Base-by-base conservation (phyloP, 805 yeast species). In the Yarrowia porcina region DNA sequence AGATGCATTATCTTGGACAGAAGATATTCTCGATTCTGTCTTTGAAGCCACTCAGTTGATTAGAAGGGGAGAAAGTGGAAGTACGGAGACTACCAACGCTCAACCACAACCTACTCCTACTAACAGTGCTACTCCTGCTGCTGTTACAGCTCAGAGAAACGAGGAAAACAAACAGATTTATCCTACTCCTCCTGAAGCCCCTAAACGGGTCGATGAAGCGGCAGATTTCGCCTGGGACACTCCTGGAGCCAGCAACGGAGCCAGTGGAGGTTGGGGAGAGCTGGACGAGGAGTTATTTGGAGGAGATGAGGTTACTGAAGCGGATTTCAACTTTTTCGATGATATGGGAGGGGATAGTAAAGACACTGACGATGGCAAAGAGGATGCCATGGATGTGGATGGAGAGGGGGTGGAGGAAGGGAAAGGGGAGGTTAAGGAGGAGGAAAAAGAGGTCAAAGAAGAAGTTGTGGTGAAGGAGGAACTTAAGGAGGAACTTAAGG, bases 281-380 rank as follows among this genome's bases (percentile, higher is more conserved):
- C 38, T 70, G 35, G 70, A 70, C 33, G 74, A 68, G n/a, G 73
- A 69, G 36, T 54, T 73, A 33, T 71, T 73, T 60, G 76, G 76
- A 4, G 74, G 69, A 15, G 73, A 71, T 15, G 78, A 75, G 41
- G 74, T 76, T 8, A 77, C 79, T 2, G 77, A 75, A 35, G 79
- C 79, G 0, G 79, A 76, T 60, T 76, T 76, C 67, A 75, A 73
- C 65, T 76, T 73, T 62, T 76, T 77, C 65, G 79, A 76, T 59
- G 70, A 70, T 39, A 30, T 56, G 49, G 60, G 56, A 21, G 60
- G 56, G 15, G 56, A 20, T 3, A 35, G 13, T 12, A 30, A 45
- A 1, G 25, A 18, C 20, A 10, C 20, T 15, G 49, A 25, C 12
- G 52, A 12, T 7, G 54, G 23, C 12, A 17, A 11, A 23, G 54